Percentiles rank a stretch among this genome's conserved stretches.
These are phyloP conservation scores for Ophiostoma tasmaniense DNA, from an alignment of 2,329 filamentous ascomycete species.

Conservation along the genomic window DNA sequence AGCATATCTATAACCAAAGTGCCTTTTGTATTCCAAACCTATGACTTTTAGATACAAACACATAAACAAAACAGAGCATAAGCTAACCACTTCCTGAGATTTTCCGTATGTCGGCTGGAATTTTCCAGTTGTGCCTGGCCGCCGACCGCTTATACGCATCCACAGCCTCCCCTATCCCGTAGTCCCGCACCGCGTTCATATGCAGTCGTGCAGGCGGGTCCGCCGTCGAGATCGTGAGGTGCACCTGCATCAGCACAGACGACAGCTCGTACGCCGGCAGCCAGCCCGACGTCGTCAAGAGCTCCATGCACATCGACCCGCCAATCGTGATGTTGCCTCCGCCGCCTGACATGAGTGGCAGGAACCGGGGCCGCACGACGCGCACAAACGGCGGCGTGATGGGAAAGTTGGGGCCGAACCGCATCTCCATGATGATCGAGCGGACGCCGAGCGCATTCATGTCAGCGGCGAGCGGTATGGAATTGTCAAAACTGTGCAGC, in stretches of 20 bases:
- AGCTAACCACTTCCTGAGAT: not conserved
- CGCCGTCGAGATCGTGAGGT: conserved; percentile 60
- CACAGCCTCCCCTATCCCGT: conserved; percentile 61
- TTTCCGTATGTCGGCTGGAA: conserved; percentile 9
- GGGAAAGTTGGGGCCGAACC: conserved; percentile 69
- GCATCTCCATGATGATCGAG: conserved; percentile 72
- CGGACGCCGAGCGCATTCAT: conserved; percentile 54
- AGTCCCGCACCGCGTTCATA: conserved; percentile 36
- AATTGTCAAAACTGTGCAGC: conserved; percentile 68
- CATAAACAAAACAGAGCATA: no score
- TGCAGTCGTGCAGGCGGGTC: conserved; percentile 69
- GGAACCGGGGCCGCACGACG: conserved; percentile 70
- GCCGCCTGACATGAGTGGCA: conserved; percentile 62
- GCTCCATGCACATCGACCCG: conserved; percentile 76
- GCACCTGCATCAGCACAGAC: conserved; percentile 70
- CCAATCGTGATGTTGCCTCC: conserved; percentile 81
- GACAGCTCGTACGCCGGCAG: conserved; percentile 64
- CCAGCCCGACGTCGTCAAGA: conserved; percentile 80
- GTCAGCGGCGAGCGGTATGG: conserved; percentile 63
- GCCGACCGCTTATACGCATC: conserved; percentile 66
- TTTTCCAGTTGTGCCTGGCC: conserved; percentile 58
- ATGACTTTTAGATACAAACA: no score
- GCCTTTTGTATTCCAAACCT: no score
- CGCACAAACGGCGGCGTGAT: conserved; percentile 76
- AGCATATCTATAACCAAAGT: no score